Evolutionary conservation across 345 rosid species (phyloP).

Genomic region (Iberis pinnata): DNA sequence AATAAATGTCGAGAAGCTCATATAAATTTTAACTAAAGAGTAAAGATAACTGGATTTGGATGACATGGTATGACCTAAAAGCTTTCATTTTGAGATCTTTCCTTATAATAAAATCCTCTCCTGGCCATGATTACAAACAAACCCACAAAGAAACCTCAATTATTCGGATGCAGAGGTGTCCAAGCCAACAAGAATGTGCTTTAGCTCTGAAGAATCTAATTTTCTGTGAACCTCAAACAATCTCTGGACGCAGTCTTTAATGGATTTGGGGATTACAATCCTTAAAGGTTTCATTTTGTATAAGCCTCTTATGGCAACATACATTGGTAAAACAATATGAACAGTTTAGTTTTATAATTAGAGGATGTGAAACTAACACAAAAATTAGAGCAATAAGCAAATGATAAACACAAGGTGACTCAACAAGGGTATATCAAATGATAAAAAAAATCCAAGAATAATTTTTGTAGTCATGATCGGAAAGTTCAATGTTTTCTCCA

Average conservation of each 20-base stretch:
- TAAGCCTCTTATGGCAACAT: conserved; percentile 84
- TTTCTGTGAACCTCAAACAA: conserved; percentile 76
- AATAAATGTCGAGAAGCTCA: background rate
- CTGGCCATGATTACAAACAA: conserved; percentile 27
- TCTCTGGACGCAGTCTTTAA: conserved; percentile 62
- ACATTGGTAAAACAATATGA: conserved; percentile 67
- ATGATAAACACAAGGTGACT: background rate
- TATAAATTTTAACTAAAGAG: conserved; percentile 5
- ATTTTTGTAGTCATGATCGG: too few relatives aligned
- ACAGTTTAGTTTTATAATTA: background rate
- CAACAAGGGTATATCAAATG: background rate
- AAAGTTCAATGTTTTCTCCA: too few relatives aligned
- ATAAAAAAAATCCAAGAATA: background rate
- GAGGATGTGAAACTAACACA: conserved; percentile 10
- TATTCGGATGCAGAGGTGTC: background rate
- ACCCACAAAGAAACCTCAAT: conserved; percentile 7
- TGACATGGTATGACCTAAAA: conserved; percentile 82
- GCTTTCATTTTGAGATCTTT: conserved; percentile 85
- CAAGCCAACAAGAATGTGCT: conserved; percentile 55
- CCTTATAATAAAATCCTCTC: conserved; percentile 70
- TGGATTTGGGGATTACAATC: conserved; percentile 54
- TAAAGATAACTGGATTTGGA: conserved; percentile 83
- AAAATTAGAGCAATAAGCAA: background rate
- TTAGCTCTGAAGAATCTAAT: conserved; percentile 75
- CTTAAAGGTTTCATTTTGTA: conserved; percentile 84